phyloP scores from a whole-genome alignment of 1,284 basidiomycete genomes.

The Leccinum fallax region DNA sequence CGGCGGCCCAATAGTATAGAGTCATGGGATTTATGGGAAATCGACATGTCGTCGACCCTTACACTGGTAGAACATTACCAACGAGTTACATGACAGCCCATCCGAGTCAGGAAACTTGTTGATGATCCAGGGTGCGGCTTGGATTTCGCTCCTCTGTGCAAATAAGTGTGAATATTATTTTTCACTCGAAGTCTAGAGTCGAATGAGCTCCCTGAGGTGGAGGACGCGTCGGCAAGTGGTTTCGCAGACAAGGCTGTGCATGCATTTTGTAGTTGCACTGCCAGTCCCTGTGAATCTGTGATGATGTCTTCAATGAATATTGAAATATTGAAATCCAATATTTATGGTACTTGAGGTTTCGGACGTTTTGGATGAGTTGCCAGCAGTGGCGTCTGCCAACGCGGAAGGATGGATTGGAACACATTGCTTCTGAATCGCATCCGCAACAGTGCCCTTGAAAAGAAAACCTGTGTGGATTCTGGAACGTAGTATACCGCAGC shows the following conservation, averaged over 20 bases:
- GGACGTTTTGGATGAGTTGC: too few species aligned
- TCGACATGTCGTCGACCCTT: background rate
- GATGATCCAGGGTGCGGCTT: background rate
- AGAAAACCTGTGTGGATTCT: too few species aligned
- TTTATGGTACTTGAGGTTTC: too few species aligned
- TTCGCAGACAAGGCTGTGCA: background rate
- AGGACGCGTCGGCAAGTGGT: background rate
- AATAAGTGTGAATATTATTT: background rate
- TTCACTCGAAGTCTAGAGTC: background rate
- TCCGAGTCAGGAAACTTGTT: background rate
- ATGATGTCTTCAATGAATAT: too few species aligned
- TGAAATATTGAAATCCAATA: too few species aligned
- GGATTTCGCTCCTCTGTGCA: background rate
- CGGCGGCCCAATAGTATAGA: background rate
- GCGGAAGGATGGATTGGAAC: background rate
- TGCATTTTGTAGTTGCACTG: too few species aligned
- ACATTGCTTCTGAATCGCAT: background rate
- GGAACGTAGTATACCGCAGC: background rate
- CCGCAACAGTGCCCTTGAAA: background rate
- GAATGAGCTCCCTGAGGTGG: background rate
- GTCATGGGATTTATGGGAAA: background rate
- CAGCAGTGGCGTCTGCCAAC: background rate
- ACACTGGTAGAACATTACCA: background rate
- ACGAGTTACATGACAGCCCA: too few species aligned
- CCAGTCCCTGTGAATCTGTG: too few species aligned